Percentiles rank a stretch among this genome's conserved stretches.
Evolutionary conservation across 441 rosid genomes (phyloP).

Genomic region (Croton setiger): DNA sequence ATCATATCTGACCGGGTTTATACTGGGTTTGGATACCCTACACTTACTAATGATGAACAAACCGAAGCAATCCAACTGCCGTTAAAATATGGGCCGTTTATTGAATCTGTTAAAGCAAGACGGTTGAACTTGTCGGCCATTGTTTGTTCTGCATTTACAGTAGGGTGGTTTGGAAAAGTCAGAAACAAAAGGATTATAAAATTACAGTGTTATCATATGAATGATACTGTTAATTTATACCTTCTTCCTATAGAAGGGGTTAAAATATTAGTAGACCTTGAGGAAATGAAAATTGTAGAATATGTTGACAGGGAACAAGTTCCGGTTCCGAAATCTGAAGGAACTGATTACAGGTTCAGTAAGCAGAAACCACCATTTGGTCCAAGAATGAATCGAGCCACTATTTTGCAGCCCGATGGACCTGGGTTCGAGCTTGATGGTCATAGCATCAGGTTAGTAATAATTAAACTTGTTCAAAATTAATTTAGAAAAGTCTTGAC

Average conservation of each 20-base stretch:
- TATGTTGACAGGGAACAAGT: slow-evolving; percentile 23
- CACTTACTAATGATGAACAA: slow-evolving; percentile 23
- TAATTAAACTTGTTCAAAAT: too few species aligned
- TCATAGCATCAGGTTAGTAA: slow-evolving; percentile 32
- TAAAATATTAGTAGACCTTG: slow-evolving; percentile 30
- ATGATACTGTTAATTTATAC: slow-evolving; percentile 36
- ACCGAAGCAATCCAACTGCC: slow-evolving; percentile 18
- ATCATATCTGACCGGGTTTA: slow-evolving; percentile 18
- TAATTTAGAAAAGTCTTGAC: too few species aligned
- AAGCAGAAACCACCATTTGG: slow-evolving; percentile 33
- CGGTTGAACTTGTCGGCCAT: slow-evolving; percentile 27
- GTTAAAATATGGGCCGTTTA: slow-evolving; percentile 24
- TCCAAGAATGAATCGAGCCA: slow-evolving; percentile 25
- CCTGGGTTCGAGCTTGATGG: slow-evolving; percentile 36
- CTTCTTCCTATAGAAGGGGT: slow-evolving; percentile 45
- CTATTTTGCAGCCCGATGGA: slow-evolving; percentile 20
- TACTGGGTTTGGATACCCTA: slow-evolving; percentile 34
- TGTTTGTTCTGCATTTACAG: slow-evolving; percentile 21
- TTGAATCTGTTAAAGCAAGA: slow-evolving; percentile 22
- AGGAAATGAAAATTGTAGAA: slow-evolving; percentile 31
- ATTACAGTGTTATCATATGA: slow-evolving; percentile 24
- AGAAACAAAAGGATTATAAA: slow-evolving; percentile 26
- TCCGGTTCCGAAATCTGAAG: slow-evolving; percentile 39
- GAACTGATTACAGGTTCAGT: slow-evolving; percentile 36
- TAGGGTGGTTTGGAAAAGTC: slow-evolving; percentile 38